A percentile compares a stretch with the other conserved stretches of the same genome.
Conservation (phyloP, 2,329 filamentous ascomycete species). For the Colletotrichum orchidophilum region DNA sequence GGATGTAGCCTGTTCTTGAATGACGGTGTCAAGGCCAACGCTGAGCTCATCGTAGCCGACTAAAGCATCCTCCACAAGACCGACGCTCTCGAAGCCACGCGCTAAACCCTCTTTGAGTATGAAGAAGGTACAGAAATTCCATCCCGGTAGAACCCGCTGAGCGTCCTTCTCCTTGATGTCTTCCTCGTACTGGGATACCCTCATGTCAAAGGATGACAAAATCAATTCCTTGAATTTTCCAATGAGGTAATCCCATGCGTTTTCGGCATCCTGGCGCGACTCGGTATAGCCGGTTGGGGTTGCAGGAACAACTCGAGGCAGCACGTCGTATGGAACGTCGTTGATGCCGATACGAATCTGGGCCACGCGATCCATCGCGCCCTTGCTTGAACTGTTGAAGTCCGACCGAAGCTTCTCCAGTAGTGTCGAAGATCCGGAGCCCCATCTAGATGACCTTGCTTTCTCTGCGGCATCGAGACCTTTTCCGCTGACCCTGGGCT, state of each 20-base stretch:
- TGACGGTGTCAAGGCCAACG: constrained; percentile 83
- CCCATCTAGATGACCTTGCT: constrained; percentile 75
- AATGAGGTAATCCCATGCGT: constrained; percentile 85
- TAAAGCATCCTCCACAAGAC: constrained; percentile 92
- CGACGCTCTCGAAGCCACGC: constrained; percentile 94
- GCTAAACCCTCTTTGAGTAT: constrained; percentile 96
- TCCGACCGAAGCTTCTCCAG: constrained; percentile 90
- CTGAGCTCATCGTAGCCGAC: constrained; percentile 95
- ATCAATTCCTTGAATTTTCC: constrained; percentile 89
- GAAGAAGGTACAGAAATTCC: constrained; percentile 99
- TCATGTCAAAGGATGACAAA: constrained; percentile 86
- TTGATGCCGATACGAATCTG: constrained; percentile 84
- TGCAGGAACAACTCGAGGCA: constrained; percentile 70
- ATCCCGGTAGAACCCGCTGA: constrained; percentile 87
- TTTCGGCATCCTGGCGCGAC: constrained; percentile 79
- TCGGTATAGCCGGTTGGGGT: constrained; percentile 74
- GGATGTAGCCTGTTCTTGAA: constrained; percentile 75
- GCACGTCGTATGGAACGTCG: constrained; percentile 71
- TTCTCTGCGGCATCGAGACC: constrained; percentile 71
- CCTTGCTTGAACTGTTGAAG: constrained; percentile 84
- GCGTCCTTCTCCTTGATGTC: constrained; percentile 95
- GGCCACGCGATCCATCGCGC: constrained; percentile 78
- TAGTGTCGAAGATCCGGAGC: constrained; percentile 81
- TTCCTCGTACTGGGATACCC: constrained; percentile 94
- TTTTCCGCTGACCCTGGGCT: constrained; percentile 72